Base-by-base conservation (phyloP, 768 basidiomycete species). In the Austroboletus eburneus region DNA sequence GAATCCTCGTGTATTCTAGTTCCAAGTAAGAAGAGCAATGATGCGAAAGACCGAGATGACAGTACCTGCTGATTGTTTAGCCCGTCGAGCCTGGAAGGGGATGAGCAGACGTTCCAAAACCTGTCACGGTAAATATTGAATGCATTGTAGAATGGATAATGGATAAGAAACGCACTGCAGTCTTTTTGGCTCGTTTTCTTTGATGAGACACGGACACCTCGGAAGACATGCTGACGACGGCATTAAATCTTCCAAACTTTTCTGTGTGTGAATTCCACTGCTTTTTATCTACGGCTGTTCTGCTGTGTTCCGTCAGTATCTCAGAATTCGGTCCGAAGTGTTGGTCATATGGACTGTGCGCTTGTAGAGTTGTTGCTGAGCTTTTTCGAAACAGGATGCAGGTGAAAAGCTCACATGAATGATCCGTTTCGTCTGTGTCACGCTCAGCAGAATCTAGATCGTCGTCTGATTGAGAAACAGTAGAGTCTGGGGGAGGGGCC, bases 321-420 rank as follows among this genome's bases (percentile, higher is more conserved):
- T 66, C 46, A 4, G 89, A 77, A 5, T 71, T 69, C 13, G 74
- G 57, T 9, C 88, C 89, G 61, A 90, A 93, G 58, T 93, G 91
- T 9, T 63, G 67, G 56, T 91, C 87, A 57, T 91, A 89, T 41
- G 71, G 63, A 56, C 83, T 75, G 43, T 54, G 50, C 35, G 42
- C 55, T 54, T 54, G 52, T 36, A 16, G 35, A 23, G 24, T 13
- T 23, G 1, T 9, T 17, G 45, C 45, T 17, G 13, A 33, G 33
- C 24, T 25, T 33, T 13, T 14, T n/a, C 21, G 27, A 20, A 33
- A 35, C 35, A 17, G 17, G 16, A 39, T 9, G 8, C 12, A 23
- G 29, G 21, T 14, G 33, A 27, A 34, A 9, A 16, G 14, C 56
- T 51, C 34, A 62, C 59, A 42, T 44, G 41, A 39, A 45, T 12